Evolutionary conservation across 495 filamentous ascomycete genomes (phyloP), one percentile per base, ranked within the genome.

Genomic region (Massariosphaeria phaeospora): DNA sequence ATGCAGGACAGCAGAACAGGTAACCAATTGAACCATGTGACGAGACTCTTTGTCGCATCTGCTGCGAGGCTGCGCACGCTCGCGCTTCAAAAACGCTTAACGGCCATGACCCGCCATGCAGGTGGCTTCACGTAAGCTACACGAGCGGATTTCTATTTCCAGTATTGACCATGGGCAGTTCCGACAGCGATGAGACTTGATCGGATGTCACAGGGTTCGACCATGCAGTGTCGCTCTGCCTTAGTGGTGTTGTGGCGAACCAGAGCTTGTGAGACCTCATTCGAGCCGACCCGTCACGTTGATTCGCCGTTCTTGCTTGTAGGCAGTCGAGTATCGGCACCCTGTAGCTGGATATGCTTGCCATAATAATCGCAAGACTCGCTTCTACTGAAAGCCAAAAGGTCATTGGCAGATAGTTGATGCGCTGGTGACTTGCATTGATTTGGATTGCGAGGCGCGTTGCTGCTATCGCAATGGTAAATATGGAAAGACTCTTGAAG

Each of bases 301-400:
- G 11, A 15, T 34, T 11, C 38, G 25, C 12, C 48, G 33, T 5
- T 6, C n/a, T n/a, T n/a, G n/a, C n/a, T n/a, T n/a, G n/a, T 2
- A 57, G 44, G 15, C 13, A n/a, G 41, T 52, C 46, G 4, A 58
- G 30, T 11, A 58, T 17, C 7, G 52, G 24, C 1, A 17, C 26
- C 38, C 55, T 36, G n/a, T 52, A 58, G 39, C 47, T 45, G 8
- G 55, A 58, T 5, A 58, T 52, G 40, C 36, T 51, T 0, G 39
- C 39, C 55, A 52, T 58, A n/a, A 44, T 40, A 2, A 58, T 15
- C n/a, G 55, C 46, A 1, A 52, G 17, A 3, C 31, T 21, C 8
- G 55, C 47, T 38, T 58, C 55, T 4, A 46, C 31, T 1, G 31
- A n/a, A n/a, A 52, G 48, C 36, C 15, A 52, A n/a, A 58, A 58